A percentile compares a stretch with the other conserved stretches of the same genome.
Evolutionary conservation across 106 monocot species (phyloP).

Genomic region (Vanilla planifolia): DNA sequence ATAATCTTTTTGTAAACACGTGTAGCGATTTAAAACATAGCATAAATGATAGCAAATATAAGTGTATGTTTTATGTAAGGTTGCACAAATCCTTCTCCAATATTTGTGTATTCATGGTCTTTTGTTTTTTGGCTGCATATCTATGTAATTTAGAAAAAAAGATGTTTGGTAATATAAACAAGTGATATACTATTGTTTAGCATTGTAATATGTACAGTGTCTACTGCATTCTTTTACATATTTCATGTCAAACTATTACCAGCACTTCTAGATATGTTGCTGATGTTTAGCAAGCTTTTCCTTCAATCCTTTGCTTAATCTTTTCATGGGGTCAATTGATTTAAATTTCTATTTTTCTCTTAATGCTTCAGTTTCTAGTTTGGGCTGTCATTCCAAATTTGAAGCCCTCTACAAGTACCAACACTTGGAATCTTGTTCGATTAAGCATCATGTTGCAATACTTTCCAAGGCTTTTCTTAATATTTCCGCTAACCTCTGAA

Average conservation of each 20-base stretch:
- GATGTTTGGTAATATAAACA: too few species aligned
- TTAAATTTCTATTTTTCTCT: not conserved
- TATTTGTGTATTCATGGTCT: too few species aligned
- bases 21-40: too few species aligned
- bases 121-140: too few species aligned
- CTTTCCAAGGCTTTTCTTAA: constrained; percentile 55
- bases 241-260: not conserved
- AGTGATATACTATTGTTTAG: too few species aligned
- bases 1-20: too few species aligned
- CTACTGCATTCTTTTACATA: not conserved
- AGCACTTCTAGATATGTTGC: too few species aligned
- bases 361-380: constrained; percentile 51
- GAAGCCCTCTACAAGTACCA: constrained; percentile 35
- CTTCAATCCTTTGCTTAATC: not conserved
- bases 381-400: constrained; percentile 69
- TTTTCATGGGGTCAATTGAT: not conserved
- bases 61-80: too few species aligned
- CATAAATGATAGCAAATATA: too few species aligned
- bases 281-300: not conserved
- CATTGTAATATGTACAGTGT: not conserved
- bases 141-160: too few species aligned
- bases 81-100: too few species aligned
- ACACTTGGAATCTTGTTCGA: constrained; percentile 52
- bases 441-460: constrained; percentile 73
- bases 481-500: constrained; percentile 57